A percentile compares a stretch with the other conserved stretches of the same genome.
Evolutionary conservation across 2,329 filamentous ascomycete genomes (phyloP).

Genomic region (Penicillium digitatum): DNA sequence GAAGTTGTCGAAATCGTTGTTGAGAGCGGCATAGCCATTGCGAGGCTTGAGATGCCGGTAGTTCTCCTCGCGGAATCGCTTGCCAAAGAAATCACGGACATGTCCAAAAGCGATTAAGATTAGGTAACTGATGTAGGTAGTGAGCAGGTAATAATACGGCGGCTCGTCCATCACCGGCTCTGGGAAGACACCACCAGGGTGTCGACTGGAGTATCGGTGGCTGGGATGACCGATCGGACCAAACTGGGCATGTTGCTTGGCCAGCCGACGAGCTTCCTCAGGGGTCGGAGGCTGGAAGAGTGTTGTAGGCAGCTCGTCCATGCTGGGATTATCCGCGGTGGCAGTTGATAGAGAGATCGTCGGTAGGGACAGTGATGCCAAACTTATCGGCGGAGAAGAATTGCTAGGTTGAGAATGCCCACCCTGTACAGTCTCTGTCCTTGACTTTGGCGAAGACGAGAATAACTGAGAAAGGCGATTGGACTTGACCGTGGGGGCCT

Average conservation of each 20-base stretch:
- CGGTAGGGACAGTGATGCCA: slow-evolving; percentile 72
- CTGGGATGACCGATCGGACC: slow-evolving; percentile 74
- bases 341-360: slow-evolving; percentile 90
- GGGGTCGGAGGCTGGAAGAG: slow-evolving; percentile 84
- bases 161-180: slow-evolving; percentile 90
- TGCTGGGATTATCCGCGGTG: slow-evolving; percentile 68
- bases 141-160: slow-evolving; percentile 93
- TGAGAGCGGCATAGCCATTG: slow-evolving; percentile 90
- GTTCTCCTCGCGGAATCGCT: slow-evolving; percentile 81
- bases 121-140: slow-evolving; percentile 97
- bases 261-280: slow-evolving; percentile 72
- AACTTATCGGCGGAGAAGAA: slow-evolving; percentile 60
- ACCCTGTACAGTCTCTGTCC: slow-evolving; percentile 59
- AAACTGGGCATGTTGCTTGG: slow-evolving; percentile 82
- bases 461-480: slow-evolving; percentile 81
- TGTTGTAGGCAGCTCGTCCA: slow-evolving; percentile 69
- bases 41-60: slow-evolving; percentile 78
- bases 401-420: slow-evolving; percentile 47
- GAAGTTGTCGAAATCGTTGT: slow-evolving; percentile 98
- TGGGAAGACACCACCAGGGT: slow-evolving; percentile 73
- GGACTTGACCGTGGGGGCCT: slow-evolving; percentile 56
- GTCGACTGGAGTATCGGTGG: slow-evolving; percentile 86
- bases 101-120: slow-evolving; percentile 94
- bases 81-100: slow-evolving; percentile 95
- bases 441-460: slow-evolving; percentile 72